A percentile compares a stretch with the other conserved stretches of the same genome.
Conservation (phyloP, 108 stramenopile genomes). For the Fistulifera pelliculosa region DNA sequence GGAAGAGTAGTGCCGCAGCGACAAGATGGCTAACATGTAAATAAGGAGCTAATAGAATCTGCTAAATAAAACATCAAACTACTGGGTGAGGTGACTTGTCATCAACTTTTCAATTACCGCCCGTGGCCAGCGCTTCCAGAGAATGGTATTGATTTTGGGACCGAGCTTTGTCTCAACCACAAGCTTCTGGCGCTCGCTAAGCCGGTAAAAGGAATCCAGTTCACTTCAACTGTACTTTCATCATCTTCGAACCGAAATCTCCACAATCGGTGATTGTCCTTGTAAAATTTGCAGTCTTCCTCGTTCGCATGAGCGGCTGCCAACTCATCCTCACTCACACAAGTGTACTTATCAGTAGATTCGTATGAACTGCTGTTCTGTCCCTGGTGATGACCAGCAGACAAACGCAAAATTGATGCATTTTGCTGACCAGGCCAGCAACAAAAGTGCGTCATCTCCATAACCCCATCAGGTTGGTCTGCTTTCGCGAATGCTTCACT, state of each 20-base stretch:
- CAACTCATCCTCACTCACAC: no score
- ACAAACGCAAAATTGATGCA: no score
- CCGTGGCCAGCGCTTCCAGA: slow-evolving; percentile 63
- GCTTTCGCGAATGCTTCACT: slow-evolving; percentile 12
- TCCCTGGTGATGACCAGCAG: no score
- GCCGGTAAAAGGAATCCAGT: slow-evolving; percentile 59
- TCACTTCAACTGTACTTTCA: not conserved
- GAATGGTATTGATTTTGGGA: slow-evolving; percentile 48
- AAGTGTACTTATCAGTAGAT: no score
- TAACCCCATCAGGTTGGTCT: slow-evolving; percentile 34
- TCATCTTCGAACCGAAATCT: slow-evolving; percentile 33
- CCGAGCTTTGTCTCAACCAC: slow-evolving; percentile 61
- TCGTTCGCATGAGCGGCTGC: slow-evolving; percentile 17
- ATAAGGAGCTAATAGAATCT: not conserved
- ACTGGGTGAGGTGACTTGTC: not conserved
- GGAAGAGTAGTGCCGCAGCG: no score
- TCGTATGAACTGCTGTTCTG: no score
- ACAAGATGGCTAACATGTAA: not conserved
- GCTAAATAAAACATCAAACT: not conserved
- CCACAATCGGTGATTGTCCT: slow-evolving; percentile 51
- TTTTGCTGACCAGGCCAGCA: slow-evolving; percentile 42
- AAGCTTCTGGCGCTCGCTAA: slow-evolving; percentile 34
- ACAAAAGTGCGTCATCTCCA: slow-evolving; percentile 57
- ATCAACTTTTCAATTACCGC: slow-evolving; percentile 43
- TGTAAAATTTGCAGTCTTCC: slow-evolving; percentile 59